Base-by-base conservation (phyloP, 768 basidiomycete genomes). In the Leccinum imitatum region DNA sequence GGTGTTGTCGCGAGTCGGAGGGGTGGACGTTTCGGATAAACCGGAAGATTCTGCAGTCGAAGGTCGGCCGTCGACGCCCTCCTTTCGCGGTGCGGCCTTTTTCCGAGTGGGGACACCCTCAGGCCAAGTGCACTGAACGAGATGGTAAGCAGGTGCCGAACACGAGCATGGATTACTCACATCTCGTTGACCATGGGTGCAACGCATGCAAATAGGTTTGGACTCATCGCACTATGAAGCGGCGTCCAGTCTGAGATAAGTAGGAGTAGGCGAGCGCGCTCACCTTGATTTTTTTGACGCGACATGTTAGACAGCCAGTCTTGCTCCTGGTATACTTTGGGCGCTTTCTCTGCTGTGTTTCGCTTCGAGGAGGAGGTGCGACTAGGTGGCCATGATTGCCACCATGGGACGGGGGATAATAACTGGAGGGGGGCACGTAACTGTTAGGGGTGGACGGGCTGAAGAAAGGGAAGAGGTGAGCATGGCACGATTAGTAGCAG, bases 311-410 rank as follows among this genome's bases (percentile, higher is more conserved):
- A 72, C 95, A 98, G 23, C 95, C 95, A 1, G 93, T 94, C 78
- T 96, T 95, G 76, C 91, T 93, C 67, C 95, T 84, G 63, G 91
- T 93, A 67, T 95, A 95, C 80, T 97, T 97, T 53, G 91, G 92
- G 37, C 91, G 87, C 72, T 91, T 92, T 60, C 91, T 83, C 67
- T 80, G 78, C n/a, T 82, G 79, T 15, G 79, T 68, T 25, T 79
- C 89, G 37, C 74, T 75, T 54, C 82, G 80, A 56, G 81, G 73
- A 23, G 79, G 79, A 4, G 81, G 76, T 11, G 80, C 70, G 0
- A 82, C 77, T 50, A 81, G 74, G 62, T 87, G 85, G 61, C 75
- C 74, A 65, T 78, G 77, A 25, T 74, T 73, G 37, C 57, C 48
- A 3, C 59, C n/a, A 59, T 73, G 73, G 8, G 73, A 57, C 2